A percentile compares a stretch with the other conserved stretches of the same genome.
Conservation (phyloP, 805 yeast species). For the Cyberlindnera samutprakarnensis region DNA sequence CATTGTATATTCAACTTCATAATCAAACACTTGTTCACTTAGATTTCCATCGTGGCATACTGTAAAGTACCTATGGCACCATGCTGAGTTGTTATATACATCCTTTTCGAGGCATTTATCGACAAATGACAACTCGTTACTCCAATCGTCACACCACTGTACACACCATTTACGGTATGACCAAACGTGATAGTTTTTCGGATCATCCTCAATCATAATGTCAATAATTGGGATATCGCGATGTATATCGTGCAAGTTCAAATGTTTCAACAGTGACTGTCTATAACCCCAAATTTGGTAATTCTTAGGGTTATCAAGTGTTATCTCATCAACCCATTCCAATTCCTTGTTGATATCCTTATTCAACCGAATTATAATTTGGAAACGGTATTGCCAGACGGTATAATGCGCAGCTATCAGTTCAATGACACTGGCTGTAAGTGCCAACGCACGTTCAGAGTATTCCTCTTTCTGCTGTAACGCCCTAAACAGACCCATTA, state of each 20-base stretch:
- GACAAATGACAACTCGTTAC: slow-evolving; percentile 45
- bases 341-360: slow-evolving; percentile 44
- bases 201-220: slow-evolving; percentile 66
- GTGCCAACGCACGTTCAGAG: slow-evolving; percentile 60
- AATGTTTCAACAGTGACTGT: slow-evolving; percentile 46
- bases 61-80: slow-evolving; percentile 79
- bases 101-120: slow-evolving; percentile 47
- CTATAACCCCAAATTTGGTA: slow-evolving; percentile 98
- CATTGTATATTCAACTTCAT: slow-evolving; percentile 50
- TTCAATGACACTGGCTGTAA: slow-evolving; percentile 57
- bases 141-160: slow-evolving; percentile 41
- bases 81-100: slow-evolving; percentile 84
- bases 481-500: slow-evolving; percentile 55
- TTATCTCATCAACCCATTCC: slow-evolving; percentile 72
- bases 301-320: slow-evolving; percentile 75
- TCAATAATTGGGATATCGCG: slow-evolving; percentile 62
- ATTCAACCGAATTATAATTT: slow-evolving; percentile 36
- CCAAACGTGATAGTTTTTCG: slow-evolving; percentile 97
- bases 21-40: slow-evolving; percentile 19
- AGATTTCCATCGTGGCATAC: slow-evolving; percentile 12
- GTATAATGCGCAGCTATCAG: slow-evolving; percentile 87
- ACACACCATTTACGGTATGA: slow-evolving; percentile 84
- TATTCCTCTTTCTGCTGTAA: slow-evolving; percentile 52
- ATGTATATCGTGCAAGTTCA: slow-evolving; percentile 29
- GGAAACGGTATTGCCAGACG: slow-evolving; percentile 69